These are phyloP conservation scores for Blastobotrys mokoenaii DNA, from an alignment of 805 yeast species.

Conservation along the genomic window DNA sequence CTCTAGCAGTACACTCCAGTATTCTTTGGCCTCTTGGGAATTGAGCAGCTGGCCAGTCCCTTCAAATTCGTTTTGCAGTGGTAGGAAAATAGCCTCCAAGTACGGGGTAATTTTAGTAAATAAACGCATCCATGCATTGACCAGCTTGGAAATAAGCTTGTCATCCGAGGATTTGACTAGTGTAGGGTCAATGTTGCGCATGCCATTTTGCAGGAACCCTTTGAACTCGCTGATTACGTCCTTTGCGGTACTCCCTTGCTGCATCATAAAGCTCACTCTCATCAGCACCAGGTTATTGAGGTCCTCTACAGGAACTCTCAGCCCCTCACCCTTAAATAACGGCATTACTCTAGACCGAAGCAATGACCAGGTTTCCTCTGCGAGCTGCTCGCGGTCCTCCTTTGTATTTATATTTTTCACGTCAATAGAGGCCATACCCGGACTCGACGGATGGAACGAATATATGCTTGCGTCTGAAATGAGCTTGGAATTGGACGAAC, in stretches of 20 bases:
- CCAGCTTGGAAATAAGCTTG: constrained; percentile 21
- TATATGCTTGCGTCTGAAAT: constrained; percentile 35
- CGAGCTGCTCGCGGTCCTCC: constrained; percentile 29
- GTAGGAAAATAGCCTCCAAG: constrained; percentile 52
- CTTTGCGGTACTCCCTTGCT: constrained; percentile 30
- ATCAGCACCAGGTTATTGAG: constrained; percentile 39
- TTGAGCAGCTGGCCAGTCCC: constrained; percentile 34
- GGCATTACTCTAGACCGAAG: constrained; percentile 37
- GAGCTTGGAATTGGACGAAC: constrained; percentile 35
- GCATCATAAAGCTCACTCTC: constrained; percentile 33
- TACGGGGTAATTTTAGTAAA: constrained; percentile 48
- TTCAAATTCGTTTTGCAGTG: constrained; percentile 45
- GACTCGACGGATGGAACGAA: constrained; percentile 32
- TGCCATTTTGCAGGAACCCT: constrained; percentile 38
- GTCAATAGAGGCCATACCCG: constrained; percentile 27
- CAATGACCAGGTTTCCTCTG: constrained; percentile 44
- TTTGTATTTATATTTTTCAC: constrained; percentile 19
- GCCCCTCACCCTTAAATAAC: constrained; percentile 39
- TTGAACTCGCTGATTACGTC: constrained; percentile 38
- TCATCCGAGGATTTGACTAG: constrained; percentile 19
- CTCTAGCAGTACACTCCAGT: constrained; percentile 27
- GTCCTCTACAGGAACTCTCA: constrained; percentile 50
- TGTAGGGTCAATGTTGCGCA: constrained; percentile 21
- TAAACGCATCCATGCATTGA: constrained; percentile 49
- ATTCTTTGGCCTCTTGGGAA: constrained; percentile 30